Base-by-base conservation (phyloP, 805 yeast genomes). In the Teunomyces lycoperdinae region DNA sequence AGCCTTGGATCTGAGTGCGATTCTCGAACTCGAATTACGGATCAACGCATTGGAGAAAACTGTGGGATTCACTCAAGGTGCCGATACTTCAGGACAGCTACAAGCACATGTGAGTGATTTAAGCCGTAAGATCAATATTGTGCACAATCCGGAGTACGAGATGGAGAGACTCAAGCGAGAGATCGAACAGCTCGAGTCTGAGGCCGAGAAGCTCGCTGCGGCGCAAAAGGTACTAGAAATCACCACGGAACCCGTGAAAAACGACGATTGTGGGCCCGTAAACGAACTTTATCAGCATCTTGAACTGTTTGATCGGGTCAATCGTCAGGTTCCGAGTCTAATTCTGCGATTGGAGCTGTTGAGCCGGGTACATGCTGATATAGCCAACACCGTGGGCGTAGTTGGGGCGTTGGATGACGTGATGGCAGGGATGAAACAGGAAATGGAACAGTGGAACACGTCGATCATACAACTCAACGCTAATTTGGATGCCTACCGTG, bases 131-230 rank as follows among this genome's bases (percentile, higher is more conserved):
- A 55, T 68, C 11, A 61, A 63, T 30, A 61, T 71, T 13, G 56
- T 72, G 9, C 56, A 64, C 46, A 68, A 68, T 44, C 76, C 76
- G 1, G 70, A 67, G 27, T 63, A 57, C 48, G 60, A 61, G 10
- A 39, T 68, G 31, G 58, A 47, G 10, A 48, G 48, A 20, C 50
- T 70, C 30, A 62, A 65, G 40, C 47, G 50, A 8, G 62, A 64
- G 16, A 54, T 71, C 6, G 43, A 51, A 9, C 45, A 48, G n/a
- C 46, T 69, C 28, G 57, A 57, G 17, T 52, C 54, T 35, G 66
- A 64, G 13, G 50, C 62, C 14, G 75, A 70, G 20, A 50, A 55
- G 9, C 47, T 62, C 29, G 54, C 53, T 1, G 51, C 65, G 4
- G 54, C 39, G 30, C 27, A 54, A 13, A 30, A 39, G 34, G 29